phyloP scores from a whole-genome alignment of 164 flowering plant genomes.

The Magnolia officinalis region DNA sequence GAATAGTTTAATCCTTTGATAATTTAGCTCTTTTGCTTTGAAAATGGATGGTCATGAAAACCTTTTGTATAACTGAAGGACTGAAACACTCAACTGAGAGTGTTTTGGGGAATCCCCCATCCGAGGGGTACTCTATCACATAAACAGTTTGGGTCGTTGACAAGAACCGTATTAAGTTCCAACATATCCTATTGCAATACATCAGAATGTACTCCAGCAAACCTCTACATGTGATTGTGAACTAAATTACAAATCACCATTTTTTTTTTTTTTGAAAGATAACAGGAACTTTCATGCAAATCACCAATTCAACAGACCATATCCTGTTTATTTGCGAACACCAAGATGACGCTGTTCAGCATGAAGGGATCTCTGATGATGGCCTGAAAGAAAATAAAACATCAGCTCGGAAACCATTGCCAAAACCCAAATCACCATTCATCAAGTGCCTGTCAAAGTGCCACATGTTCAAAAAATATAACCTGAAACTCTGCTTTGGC shows the following conservation, averaged over 20 bases:
- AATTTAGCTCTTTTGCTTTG: too few species aligned
- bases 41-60: too few species aligned
- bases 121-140: too few species aligned
- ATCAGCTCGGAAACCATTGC: neutral
- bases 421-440: neutral
- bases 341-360: slow-evolving; percentile 90
- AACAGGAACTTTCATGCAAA: too few species aligned
- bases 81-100: too few species aligned
- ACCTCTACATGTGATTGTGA: neutral
- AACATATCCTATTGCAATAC: too few species aligned
- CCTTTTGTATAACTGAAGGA: too few species aligned
- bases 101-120: too few species aligned
- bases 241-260: neutral
- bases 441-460: neutral
- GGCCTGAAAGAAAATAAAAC: slow-evolving; percentile 44
- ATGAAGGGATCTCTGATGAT: slow-evolving; percentile 94
- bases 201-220: neutral
- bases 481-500: slow-evolving; percentile 98
- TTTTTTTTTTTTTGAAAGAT: too few species aligned
- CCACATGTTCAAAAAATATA: neutral
- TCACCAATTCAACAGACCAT: slow-evolving; percentile 54
- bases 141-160: too few species aligned
- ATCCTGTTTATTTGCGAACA: slow-evolving; percentile 98
- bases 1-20: too few species aligned
- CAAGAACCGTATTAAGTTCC: too few species aligned